phyloP scores from a whole-genome alignment of 23 red algal genomes.

The Agarophyton chilense region DNA sequence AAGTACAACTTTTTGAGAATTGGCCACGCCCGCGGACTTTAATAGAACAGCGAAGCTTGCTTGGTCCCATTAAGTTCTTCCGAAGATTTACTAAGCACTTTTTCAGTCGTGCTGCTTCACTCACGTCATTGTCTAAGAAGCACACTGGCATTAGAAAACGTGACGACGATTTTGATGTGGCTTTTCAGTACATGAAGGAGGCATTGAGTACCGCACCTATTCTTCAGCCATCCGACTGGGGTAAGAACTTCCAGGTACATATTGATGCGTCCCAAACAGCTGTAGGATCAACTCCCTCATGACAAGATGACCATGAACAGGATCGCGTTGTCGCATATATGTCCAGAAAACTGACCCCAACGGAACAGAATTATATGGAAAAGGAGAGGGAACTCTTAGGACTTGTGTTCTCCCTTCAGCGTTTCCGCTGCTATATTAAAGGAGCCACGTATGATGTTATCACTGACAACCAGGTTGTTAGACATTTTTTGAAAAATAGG shows the following conservation, averaged over 20 bases:
- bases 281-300: not conserved
- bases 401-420: not conserved
- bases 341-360: not conserved
- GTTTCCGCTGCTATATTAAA: conserved; percentile 7
- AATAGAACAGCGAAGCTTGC: not conserved
- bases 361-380: not conserved
- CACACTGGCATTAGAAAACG: too few relatives aligned
- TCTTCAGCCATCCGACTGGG: not conserved
- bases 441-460: not conserved
- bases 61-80: too few relatives aligned
- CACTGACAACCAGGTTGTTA: conserved; percentile 16
- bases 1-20: conserved; percentile 18
- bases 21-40: not conserved
- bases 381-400: conserved; percentile 11
- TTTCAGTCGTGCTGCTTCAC: too few relatives aligned
- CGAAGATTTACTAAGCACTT: too few relatives aligned
- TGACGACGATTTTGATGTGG: not conserved
- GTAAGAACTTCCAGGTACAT: not conserved
- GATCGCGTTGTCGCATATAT: not conserved
- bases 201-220: not conserved
- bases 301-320: not conserved
- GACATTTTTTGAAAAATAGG: not conserved
- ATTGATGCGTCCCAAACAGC: not conserved
- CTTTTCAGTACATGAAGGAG: not conserved
- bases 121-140: too few relatives aligned